Evolutionary conservation across 805 yeast species (phyloP).

Genomic region (Zygotorulaspora florentina): DNA sequence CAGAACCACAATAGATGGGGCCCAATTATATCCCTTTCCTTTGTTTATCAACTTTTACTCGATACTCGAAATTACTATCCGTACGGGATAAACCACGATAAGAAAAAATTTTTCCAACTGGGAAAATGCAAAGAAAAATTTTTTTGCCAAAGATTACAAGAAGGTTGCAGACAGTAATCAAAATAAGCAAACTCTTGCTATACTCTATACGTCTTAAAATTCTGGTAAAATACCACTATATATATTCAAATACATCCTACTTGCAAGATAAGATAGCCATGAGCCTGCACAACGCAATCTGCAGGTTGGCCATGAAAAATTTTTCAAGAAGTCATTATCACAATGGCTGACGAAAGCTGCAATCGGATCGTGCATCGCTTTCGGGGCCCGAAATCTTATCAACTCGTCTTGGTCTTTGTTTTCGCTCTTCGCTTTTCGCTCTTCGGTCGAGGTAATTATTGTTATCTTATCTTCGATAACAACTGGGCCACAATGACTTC

Average conservation of each 20-base stretch:
- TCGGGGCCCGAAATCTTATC: background rate
- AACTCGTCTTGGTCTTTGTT: background rate
- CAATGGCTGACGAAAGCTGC: background rate
- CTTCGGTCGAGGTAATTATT: too few species aligned
- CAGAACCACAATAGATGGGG: background rate
- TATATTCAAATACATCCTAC: too few species aligned
- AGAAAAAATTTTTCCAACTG: background rate
- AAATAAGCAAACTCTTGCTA: too few species aligned
- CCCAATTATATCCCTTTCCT: background rate
- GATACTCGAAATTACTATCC: too few species aligned
- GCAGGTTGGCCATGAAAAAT: too few species aligned
- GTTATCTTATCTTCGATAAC: conserved; percentile 1
- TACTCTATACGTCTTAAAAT: too few species aligned
- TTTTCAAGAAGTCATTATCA: background rate
- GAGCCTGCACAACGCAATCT: too few species aligned
- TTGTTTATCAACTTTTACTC: background rate
- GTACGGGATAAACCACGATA: background rate
- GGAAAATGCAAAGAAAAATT: background rate
- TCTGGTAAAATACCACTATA: too few species aligned
- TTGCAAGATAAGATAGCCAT: too few species aligned
- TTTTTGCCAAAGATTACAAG: background rate
- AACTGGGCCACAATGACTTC: background rate
- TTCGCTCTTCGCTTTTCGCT: too few species aligned
- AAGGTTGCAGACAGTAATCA: background rate
- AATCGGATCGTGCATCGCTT: background rate